Evolutionary conservation across 2,329 filamentous ascomycete genomes (phyloP).

Genomic region (Drechslera avenae): DNA sequence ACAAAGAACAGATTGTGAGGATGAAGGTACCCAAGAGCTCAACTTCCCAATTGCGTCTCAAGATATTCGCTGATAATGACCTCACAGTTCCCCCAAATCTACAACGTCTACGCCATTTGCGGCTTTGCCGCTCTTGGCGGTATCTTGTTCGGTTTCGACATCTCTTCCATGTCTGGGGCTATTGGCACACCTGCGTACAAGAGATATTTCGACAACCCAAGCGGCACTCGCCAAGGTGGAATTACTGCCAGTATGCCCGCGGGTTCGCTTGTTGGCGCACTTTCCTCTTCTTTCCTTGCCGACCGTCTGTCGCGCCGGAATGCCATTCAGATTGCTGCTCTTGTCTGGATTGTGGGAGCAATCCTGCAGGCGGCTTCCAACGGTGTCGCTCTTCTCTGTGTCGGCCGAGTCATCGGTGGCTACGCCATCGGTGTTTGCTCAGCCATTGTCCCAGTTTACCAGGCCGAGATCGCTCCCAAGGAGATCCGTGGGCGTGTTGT

Average conservation of each 20-base stretch:
- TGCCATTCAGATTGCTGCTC: conserved; percentile 52
- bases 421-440: conserved; percentile 86
- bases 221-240: conserved; percentile 46
- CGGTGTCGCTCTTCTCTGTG: conserved; percentile 51
- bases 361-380: conserved; percentile 48
- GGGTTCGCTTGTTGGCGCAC: conserved; percentile 56
- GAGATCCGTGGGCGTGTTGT: conserved; percentile 62
- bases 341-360: conserved; percentile 56
- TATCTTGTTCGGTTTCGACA: conserved; percentile 49
- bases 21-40: conserved; percentile 38
- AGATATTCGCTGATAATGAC: neutral
- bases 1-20: too few relatives aligned
- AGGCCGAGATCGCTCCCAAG: conserved; percentile 74
- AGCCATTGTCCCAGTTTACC: conserved; percentile 91
- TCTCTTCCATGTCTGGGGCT: conserved; percentile 48
- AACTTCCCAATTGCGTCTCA: neutral
- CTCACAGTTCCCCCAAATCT: conserved; percentile 48
- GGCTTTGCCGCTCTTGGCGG: conserved; percentile 64
- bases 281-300: conserved; percentile 54
- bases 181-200: conserved; percentile 47
- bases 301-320: conserved; percentile 53
- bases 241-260: conserved; percentile 57
- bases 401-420: conserved; percentile 75
- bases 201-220: conserved; percentile 46
- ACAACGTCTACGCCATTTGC: conserved; percentile 54